These are phyloP conservation scores for Starmerella apis DNA, from an alignment of 805 yeast species.

Conservation along the genomic window DNA sequence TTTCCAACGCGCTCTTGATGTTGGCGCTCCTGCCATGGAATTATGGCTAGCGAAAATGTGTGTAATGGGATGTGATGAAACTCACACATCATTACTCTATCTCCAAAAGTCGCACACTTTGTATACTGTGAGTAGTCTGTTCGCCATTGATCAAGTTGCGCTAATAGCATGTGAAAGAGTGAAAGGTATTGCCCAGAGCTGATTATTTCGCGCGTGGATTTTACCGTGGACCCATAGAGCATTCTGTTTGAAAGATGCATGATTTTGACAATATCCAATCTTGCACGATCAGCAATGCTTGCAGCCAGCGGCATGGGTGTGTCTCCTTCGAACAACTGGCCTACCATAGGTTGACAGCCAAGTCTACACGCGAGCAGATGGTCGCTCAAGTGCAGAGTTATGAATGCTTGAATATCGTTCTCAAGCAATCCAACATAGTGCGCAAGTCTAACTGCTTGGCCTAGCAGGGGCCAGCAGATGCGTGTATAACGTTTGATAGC, in stretches of 20 bases:
- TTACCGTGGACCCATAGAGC: constrained; percentile 46
- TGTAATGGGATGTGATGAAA: constrained; percentile 75
- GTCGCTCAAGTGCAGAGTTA: constrained; percentile 80
- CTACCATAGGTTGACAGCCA: constrained; percentile 65
- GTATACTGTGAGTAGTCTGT: constrained; percentile 38
- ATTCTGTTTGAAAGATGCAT: constrained; percentile 76
- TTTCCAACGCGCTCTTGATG: not conserved
- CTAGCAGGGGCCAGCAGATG: constrained; percentile 90
- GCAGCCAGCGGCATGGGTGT: constrained; percentile 30
- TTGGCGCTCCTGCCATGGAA: constrained; percentile 5
- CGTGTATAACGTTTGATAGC: constrained; percentile 31
- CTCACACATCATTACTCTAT: constrained; percentile 68
- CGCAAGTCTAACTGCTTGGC: constrained; percentile 74
- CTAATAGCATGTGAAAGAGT: constrained; percentile 59
- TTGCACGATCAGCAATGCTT: constrained; percentile 52
- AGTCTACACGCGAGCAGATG: constrained; percentile 72
- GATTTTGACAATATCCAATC: constrained; percentile 66
- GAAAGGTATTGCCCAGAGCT: constrained; percentile 43
- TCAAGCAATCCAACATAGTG: constrained; percentile 78
- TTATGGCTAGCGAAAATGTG: constrained; percentile 70
- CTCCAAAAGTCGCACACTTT: constrained; percentile 35
- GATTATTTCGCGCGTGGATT: constrained; percentile 30
- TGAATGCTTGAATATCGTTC: constrained; percentile 56
- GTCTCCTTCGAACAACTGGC: constrained; percentile 29
- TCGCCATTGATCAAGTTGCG: constrained; percentile 71